Percentiles rank a stretch among this genome's conserved stretches.
Conservation (phyloP, 1,284 basidiomycete genomes). For the Cutaneotrichosporon daszewskae region DNA sequence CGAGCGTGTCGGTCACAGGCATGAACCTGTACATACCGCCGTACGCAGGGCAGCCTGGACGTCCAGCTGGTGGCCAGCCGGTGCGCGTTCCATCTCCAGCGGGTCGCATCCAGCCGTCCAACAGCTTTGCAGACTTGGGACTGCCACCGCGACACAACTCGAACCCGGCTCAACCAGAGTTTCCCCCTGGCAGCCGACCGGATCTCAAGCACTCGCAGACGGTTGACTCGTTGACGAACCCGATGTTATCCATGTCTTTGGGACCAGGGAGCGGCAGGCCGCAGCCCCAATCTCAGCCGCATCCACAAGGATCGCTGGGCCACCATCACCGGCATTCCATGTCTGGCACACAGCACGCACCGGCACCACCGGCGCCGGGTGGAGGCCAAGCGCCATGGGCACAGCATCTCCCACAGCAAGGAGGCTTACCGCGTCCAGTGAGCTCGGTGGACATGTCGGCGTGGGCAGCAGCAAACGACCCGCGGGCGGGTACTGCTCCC, state of each 20-base stretch:
- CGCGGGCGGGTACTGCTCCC: background rate
- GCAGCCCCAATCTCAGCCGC: background rate
- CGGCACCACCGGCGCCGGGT: too few relatives aligned
- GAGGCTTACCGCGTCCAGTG: constrained; percentile 5
- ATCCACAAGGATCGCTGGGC: background rate
- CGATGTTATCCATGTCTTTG: constrained; percentile 37
- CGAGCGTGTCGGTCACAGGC: constrained; percentile 39
- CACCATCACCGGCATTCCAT: constrained; percentile 35
- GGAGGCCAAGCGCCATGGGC: constrained; percentile 33
- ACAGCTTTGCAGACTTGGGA: constrained; percentile 38
- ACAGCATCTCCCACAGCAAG: constrained; percentile 20
- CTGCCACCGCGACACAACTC: constrained; percentile 20
- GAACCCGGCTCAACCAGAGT: constrained; percentile 9
- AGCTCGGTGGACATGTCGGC: constrained; percentile 3
- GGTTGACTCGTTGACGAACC: constrained; percentile 29
- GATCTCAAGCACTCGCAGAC: constrained; percentile 26
- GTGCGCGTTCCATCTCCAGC: background rate
- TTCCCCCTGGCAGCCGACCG: constrained; percentile 24
- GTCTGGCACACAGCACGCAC: constrained; percentile 8
- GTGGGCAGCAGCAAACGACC: background rate
- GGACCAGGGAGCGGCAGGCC: constrained; percentile 5
- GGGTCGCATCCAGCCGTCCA: background rate
- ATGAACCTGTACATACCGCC: constrained; percentile 45
- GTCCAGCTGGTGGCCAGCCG: background rate
- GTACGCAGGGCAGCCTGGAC: constrained; percentile 16